Base-by-base conservation (phyloP, 257 asterid species). In the Knoxia roxburghii region DNA sequence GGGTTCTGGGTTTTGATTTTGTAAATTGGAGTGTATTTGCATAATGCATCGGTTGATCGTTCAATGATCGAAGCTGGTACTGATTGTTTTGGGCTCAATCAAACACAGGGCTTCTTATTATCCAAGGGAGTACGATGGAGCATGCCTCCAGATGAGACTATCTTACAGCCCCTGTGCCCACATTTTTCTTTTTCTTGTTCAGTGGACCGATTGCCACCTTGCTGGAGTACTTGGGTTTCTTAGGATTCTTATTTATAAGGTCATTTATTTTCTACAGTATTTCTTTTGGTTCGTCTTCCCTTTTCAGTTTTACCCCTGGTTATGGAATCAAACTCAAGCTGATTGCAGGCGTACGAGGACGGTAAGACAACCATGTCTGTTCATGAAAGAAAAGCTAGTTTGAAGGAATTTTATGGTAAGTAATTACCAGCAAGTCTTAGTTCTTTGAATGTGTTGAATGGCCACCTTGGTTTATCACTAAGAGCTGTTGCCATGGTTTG, bases 131-230 rank as follows among this genome's bases (percentile, higher is more conserved):
- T 82, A 84, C 63, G 96, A 82, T 43, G 96, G 96, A 56, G 91
- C 91, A 48, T 81, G 84, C 78, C 87, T 90, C 74, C 99, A 93
- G 73, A 93, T 93, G 99, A 90, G 99, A 66, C 78, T 93, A n/a
- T 88, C 96, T 7, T 93, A 86, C 70, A 88, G 99, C 80, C 95
- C 94, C 13, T 93, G 97, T 74, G 97, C 97, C 21, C 90, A 84
- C 35, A 66, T 88, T 56, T 88, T 93, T 46, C 79, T 90, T 55
- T 93, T 90, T 81, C 89, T 90, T 72, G 88, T 90, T 59, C 97
- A 88, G 65, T 93, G 98, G 99, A 79, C 91, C 62, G 99, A 93
- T 75, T 88, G 94, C 76, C 87, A 82, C 74, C 85, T 93, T 56
- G 99, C 96, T 21, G 94, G 97, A 73, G 83, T 85, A 10, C 90